A percentile compares a stretch with the other conserved stretches of the same genome.
Evolutionary conservation across 108 stramenopile genomes (phyloP).

Genomic region (Skeletonema costatum): DNA sequence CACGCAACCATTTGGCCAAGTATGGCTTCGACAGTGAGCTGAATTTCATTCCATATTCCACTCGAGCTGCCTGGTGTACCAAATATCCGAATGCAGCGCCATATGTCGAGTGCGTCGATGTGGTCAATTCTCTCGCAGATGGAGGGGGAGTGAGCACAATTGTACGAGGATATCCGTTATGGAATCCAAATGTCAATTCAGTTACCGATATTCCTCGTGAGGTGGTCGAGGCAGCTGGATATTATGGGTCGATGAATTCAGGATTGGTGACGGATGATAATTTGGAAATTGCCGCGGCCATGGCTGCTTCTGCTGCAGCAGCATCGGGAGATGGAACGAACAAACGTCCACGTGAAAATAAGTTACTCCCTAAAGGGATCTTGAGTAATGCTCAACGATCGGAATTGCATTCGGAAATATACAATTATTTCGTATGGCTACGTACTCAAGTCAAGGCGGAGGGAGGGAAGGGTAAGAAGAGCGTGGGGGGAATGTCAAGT

Average conservation of each 20-base stretch:
- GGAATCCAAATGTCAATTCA: not conserved
- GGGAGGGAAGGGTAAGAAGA: not conserved
- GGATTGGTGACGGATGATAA: not conserved
- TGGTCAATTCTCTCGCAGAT: not conserved
- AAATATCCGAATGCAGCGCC: conserved; percentile 20
- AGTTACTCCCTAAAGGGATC: not conserved
- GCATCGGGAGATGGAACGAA: not conserved
- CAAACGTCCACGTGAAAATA: not conserved
- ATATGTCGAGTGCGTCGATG: conserved; percentile 1
- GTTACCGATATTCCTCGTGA: conserved; percentile 17
- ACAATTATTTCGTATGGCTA: conserved; percentile 17
- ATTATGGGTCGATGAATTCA: not conserved
- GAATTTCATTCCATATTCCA: conserved; percentile 14
- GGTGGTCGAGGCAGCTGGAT: not conserved
- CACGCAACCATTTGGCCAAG: not conserved
- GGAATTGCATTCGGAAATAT: conserved; percentile 12
- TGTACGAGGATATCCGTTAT: conserved; percentile 11
- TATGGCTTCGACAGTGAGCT: conserved; percentile 1
- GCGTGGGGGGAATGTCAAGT: not conserved
- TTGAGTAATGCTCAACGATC: not conserved
- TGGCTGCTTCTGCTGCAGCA: not conserved
- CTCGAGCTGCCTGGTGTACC: not conserved
- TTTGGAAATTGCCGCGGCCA: not conserved
- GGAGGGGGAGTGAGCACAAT: not conserved
- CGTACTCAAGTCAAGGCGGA: not conserved